A percentile compares a stretch with the other conserved stretches of the same genome.
Evolutionary conservation across 1,284 basidiomycete species (phyloP).

Genomic region (Golubevia sp.): DNA sequence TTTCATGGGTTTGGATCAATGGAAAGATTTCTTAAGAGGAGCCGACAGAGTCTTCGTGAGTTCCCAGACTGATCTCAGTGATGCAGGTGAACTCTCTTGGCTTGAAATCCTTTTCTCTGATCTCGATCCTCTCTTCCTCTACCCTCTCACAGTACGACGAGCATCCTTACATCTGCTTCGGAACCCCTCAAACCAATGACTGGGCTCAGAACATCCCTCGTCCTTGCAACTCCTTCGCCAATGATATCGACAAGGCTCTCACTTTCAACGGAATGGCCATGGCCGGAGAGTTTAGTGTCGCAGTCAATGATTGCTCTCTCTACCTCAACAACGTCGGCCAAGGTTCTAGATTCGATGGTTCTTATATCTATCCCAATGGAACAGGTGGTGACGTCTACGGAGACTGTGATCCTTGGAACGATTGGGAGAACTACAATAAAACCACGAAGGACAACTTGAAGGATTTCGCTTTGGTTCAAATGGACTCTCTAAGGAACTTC

Average conservation of each 20-base stretch:
- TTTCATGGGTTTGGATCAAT: slow-evolving; percentile 13
- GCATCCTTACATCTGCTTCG: too few species aligned
- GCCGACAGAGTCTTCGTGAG: slow-evolving; percentile 2
- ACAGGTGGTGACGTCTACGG: neutral
- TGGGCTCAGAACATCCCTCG: neutral
- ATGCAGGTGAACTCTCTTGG: too few species aligned
- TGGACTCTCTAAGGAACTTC: slow-evolving; percentile 35
- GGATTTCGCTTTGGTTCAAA: slow-evolving; percentile 27
- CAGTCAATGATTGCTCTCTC: slow-evolving; percentile 17
- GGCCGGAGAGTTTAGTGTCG: slow-evolving; percentile 19
- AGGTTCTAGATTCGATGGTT: slow-evolving; percentile 12
- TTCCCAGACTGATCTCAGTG: neutral
- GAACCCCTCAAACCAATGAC: too few species aligned
- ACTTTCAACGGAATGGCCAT: slow-evolving; percentile 23
- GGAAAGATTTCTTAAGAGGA: slow-evolving; percentile 29
- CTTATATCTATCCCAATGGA: too few species aligned
- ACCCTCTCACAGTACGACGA: too few species aligned
- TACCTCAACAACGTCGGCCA: slow-evolving; percentile 15
- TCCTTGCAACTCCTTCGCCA: slow-evolving; percentile 11
- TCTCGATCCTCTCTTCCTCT: too few species aligned
- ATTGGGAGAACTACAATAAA: slow-evolving; percentile 30
- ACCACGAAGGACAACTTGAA: slow-evolving; percentile 19
- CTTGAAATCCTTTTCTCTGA: too few species aligned
- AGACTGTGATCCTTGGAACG: slow-evolving; percentile 23
- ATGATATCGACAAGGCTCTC: slow-evolving; percentile 1